Base-by-base conservation (phyloP, 331 rosid genomes). In the Stylosanthes scabra region DNA sequence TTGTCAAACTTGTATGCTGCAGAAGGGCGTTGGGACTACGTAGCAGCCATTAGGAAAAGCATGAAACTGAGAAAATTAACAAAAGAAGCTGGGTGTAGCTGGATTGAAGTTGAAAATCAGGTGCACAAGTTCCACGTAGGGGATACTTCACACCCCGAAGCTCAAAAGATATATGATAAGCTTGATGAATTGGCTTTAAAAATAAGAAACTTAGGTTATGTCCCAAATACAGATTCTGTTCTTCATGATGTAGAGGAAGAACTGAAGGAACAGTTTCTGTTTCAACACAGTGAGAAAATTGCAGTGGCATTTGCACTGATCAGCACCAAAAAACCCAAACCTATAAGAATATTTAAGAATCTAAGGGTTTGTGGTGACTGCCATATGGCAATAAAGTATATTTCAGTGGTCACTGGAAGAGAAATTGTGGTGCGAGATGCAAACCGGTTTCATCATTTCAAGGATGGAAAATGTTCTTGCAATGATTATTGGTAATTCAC, bases 231-330 rank as follows among this genome's bases (percentile, higher is more conserved):
- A 52, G 82, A 71, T 61, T 80, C 83, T 66, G 89, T 83, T 68
- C 87, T 80, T 74, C 87, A 86, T 59, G 87, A 80, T 42, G 83
- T 86, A 70, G 87, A 83, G 75, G 85, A 86, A 61, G 85, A 83
- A 58, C 89, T 55, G 25, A 86, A 86, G 80, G 87, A 83, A 42
- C 89, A 83, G n/a, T 83, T 66, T 70, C 80, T 86, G 54, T 82
- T 83, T 77, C 87, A 86, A 31, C 90, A 86, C 34, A 83, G 85
- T 70, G 87, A 86, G 71, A 86, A 86, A 83, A 76, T 86, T 66
- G 85, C 89, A 13, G 83, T 86, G 74, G 89, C 85, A 27, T 80
- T 83, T 63, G 82, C 83, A 45, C 85, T 86, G 45, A 77, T 83
- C 28, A 77, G 83, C 77, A 70, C 72, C 41, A 55, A 75, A 12